Evolutionary conservation across 139 green algal genomes (phyloP).

Genomic region (Micractinium sp.): DNA sequence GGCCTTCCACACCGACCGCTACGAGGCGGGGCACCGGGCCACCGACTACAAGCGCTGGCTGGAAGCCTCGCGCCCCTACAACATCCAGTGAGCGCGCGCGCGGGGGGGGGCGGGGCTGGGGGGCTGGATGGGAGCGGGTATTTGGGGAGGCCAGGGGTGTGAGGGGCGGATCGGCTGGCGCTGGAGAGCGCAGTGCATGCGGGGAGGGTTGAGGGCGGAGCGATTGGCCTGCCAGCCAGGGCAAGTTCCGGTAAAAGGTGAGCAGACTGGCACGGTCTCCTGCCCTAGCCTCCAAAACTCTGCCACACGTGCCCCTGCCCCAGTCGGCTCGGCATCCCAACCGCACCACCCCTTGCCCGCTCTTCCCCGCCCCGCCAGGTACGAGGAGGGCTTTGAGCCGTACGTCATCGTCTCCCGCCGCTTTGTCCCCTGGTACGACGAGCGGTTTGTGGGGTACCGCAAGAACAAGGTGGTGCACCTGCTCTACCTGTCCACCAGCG

Average conservation of each 20-base stretch:
- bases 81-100: conserved; percentile 21
- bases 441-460: conserved; percentile 57
- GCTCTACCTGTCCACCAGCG: conserved; percentile 46
- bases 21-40: conserved; percentile 48
- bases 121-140: not conserved
- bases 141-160: too few species aligned
- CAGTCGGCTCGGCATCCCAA: not conserved
- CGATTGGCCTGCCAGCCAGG: too few species aligned
- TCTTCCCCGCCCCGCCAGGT: not conserved
- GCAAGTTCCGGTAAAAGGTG: too few species aligned
- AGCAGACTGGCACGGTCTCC: too few species aligned
- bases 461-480: conserved; percentile 65
- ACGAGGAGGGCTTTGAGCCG: conserved; percentile 57
- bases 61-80: conserved; percentile 38
- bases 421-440: conserved; percentile 52
- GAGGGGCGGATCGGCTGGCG: too few species aligned
- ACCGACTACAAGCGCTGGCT: conserved; percentile 58
- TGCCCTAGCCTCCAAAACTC: too few species aligned
- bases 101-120: not conserved
- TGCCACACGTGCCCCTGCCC: not conserved
- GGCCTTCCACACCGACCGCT: conserved; percentile 56
- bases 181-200: too few species aligned
- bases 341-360: not conserved
- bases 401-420: conserved; percentile 49
- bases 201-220: too few species aligned